Conservation (phyloP, 202 grass and related monocot genomes). For the Elaeis oleifera region DNA sequence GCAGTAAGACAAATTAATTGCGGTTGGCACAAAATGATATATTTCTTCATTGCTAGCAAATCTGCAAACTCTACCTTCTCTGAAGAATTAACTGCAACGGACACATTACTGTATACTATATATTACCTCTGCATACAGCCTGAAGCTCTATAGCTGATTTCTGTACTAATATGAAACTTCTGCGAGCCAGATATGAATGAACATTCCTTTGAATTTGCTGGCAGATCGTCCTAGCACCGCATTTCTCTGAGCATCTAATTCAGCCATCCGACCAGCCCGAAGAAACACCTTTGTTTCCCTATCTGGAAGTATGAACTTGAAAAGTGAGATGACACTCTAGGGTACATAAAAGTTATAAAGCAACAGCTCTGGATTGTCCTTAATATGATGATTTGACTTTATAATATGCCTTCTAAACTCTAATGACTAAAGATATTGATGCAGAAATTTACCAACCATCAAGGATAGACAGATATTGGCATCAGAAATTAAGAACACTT, state of each 20-base stretch:
- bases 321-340: conserved; percentile 6
- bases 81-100: neutral
- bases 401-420: no score
- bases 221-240: conserved; percentile 79
- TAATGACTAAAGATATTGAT: no score
- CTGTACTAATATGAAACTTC: conserved; percentile 45
- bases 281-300: conserved; percentile 95
- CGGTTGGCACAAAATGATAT: conserved; percentile 20
- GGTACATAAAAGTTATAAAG: no score
- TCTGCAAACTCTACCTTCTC: neutral
- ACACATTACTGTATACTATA: neutral
- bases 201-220: conserved; percentile 89
- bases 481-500: no score
- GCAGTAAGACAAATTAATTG: conserved; percentile 25
- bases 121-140: conserved; percentile 78
- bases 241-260: conserved; percentile 90
- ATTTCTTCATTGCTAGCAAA: neutral
- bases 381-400: no score
- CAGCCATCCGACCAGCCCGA: conserved; percentile 94
- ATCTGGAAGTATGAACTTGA: conserved; percentile 59
- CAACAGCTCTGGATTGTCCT: no score
- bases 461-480: no score
- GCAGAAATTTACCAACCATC: no score
- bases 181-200: conserved; percentile 49
- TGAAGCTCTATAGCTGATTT: conserved; percentile 53